Base-by-base conservation (phyloP, 2,329 filamentous ascomycete genomes). In the Botrytis pseudocinerea region DNA sequence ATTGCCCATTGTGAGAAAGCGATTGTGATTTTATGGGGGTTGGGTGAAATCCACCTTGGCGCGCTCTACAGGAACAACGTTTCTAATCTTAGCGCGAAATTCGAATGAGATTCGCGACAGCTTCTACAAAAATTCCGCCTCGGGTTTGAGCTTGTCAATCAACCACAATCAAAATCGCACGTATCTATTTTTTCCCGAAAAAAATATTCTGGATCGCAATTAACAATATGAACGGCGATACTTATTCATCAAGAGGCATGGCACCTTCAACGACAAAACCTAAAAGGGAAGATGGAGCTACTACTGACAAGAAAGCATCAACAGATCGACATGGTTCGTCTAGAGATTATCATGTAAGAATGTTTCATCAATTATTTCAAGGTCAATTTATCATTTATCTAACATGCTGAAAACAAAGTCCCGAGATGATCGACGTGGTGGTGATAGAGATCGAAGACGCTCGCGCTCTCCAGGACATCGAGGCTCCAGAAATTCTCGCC, bases 401-500 rank as follows among this genome's bases (percentile, higher is more conserved):
- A 74, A 82, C 75, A 65, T 57, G 4, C n/a, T 28, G n/a, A 28
- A 54, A 63, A 8, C 51, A 10, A 65, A 81, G 81, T 77, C 80
- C 59, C 81, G 82, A 74, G 82, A 83, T 75, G 82, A 83, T 74
- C 79, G 81, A 75, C 81, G 81, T 66, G 81, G 65, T 42, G 65
- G 83, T 63, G 85, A 87, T 73, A 80, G 85, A 76, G 84, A 85
- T 69, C 80, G 82, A 77, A 88, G 94, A 83, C 92, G 95, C 76
- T 97, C 95, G 75, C 91, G 95, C 81, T 98, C 95, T 28, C 95
- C 95, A 73, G 91, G 92, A 79, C 90, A 93, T 80, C 87, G 89
- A 79, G 85, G 89, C 77, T 88, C 91, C 73, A 86, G 91, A 76
- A 83, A 86, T 73, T 85, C 87, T 77, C 90, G 93, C 78, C 92